phyloP scores from a whole-genome alignment of 768 basidiomycete genomes.

The Chlorophyllum brunneum region DNA sequence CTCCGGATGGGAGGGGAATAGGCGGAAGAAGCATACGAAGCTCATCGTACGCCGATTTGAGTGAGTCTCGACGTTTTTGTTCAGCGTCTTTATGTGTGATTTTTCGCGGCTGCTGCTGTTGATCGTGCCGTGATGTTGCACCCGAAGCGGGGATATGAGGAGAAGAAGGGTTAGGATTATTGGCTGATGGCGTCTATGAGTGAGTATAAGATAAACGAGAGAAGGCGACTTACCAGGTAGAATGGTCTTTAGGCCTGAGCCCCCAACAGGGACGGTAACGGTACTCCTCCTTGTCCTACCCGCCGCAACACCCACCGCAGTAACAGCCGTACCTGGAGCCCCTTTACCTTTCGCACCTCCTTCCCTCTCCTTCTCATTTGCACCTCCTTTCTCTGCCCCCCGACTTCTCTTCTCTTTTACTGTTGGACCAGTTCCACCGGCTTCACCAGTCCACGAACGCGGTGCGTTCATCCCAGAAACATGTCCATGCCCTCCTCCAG shows the following conservation, averaged over 20 bases:
- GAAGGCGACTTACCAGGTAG: constrained; percentile 52
- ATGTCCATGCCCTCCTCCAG: neutral
- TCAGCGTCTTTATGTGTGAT: constrained; percentile 95
- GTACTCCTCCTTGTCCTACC: constrained; percentile 14
- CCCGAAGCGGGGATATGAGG: neutral
- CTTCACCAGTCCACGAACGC: neutral
- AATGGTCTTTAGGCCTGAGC: constrained; percentile 61
- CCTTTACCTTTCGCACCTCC: constrained; percentile 9
- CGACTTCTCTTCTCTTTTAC: neutral
- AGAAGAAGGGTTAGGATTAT: constrained; percentile 1
- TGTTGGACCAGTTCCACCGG: no score
- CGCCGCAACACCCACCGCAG: constrained; percentile 15
- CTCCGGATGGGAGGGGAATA: constrained; percentile 78
- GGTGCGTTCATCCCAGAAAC: neutral
- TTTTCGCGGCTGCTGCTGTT: constrained; percentile 40
- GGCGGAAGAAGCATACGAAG: constrained; percentile 81
- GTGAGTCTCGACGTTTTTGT: constrained; percentile 93
- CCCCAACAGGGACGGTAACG: constrained; percentile 16
- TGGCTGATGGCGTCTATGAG: constrained; percentile 13
- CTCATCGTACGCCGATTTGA: constrained; percentile 92
- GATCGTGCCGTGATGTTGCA: constrained; percentile 9
- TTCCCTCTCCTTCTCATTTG: neutral
- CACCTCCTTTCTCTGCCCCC: neutral
- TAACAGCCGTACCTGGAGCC: constrained; percentile 1
- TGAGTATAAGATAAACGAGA: neutral